A percentile compares a stretch with the other conserved stretches of the same genome.
phyloP scores from a whole-genome alignment of 352 stramenopile species.

The Poterioochromonas sp. region DNA sequence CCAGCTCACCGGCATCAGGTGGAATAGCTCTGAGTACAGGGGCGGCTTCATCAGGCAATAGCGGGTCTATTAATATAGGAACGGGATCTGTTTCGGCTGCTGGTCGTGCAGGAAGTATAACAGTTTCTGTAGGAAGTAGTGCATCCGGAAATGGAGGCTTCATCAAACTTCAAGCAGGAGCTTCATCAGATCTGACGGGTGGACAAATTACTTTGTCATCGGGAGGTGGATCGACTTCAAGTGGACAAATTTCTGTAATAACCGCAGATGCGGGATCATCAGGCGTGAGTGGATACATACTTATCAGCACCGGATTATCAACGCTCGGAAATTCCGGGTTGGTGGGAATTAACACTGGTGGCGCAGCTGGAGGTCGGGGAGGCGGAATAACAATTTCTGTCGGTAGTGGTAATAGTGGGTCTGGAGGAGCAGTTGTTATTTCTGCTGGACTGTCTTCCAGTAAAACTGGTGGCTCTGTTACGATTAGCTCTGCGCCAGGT shows the following conservation, averaged over 20 bases:
- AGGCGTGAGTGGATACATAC: constrained; percentile 42
- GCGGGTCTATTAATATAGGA: constrained; percentile 46
- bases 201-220: constrained; percentile 27
- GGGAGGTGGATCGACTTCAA: constrained; percentile 1
- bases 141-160: constrained; percentile 66
- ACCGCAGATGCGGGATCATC: constrained; percentile 39
- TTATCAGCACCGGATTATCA: constrained; percentile 39
- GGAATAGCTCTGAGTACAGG: constrained; percentile 32
- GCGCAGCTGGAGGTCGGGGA: not conserved
- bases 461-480: not conserved
- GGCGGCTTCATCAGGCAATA: constrained; percentile 38
- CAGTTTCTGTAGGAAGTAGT: constrained; percentile 51
- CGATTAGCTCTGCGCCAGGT: not conserved
- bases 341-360: constrained; percentile 40
- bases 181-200: constrained; percentile 39
- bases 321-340: constrained; percentile 38
- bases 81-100: constrained; percentile 41
- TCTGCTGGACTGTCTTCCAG: not conserved
- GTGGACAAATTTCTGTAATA: constrained; percentile 37
- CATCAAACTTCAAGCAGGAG: constrained; percentile 60
- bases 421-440: not conserved
- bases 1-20: constrained; percentile 31
- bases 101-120: constrained; percentile 47
- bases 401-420: not conserved
- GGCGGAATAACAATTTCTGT: not conserved